Conservation (phyloP, 768 basidiomycete genomes). For the Hydnum rufescens region DNA sequence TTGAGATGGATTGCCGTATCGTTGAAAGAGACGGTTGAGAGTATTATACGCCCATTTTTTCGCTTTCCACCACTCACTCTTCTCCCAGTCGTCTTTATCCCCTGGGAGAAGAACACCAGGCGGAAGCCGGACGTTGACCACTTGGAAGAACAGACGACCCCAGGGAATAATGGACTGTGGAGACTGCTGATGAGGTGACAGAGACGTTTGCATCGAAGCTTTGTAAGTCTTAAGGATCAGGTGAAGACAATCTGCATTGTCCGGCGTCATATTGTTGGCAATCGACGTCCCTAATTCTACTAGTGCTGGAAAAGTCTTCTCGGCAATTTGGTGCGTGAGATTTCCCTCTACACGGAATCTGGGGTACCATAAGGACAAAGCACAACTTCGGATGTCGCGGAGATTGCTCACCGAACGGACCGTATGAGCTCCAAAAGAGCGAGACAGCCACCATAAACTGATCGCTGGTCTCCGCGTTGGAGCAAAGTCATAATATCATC, state of each 20-base stretch:
- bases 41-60: conserved; percentile 89
- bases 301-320: conserved; percentile 51
- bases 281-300: conserved; percentile 55
- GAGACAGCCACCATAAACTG: conserved; percentile 67
- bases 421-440: conserved; percentile 59
- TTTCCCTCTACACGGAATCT: conserved; percentile 55
- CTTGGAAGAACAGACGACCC: conserved; percentile 64
- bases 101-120: conserved; percentile 37
- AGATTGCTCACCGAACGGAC: conserved; percentile 40
- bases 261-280: conserved; percentile 34
- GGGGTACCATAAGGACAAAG: background rate
- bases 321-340: conserved; percentile 35
- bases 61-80: conserved; percentile 72
- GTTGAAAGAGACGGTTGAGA: conserved; percentile 59
- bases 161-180: conserved; percentile 64
- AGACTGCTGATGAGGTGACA: conserved; percentile 55
- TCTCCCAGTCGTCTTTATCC: conserved; percentile 57
- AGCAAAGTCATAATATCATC: conserved; percentile 46
- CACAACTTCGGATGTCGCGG: background rate
- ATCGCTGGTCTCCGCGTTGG: conserved; percentile 38
- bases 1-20: conserved; percentile 79
- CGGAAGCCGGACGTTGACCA: conserved; percentile 55
- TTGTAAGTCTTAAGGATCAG: conserved; percentile 78
- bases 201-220: conserved; percentile 53
- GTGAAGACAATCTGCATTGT: conserved; percentile 68